Evolutionary conservation across 305 asterid genomes (phyloP).

Genomic region (Fraxinus platypoda): DNA sequence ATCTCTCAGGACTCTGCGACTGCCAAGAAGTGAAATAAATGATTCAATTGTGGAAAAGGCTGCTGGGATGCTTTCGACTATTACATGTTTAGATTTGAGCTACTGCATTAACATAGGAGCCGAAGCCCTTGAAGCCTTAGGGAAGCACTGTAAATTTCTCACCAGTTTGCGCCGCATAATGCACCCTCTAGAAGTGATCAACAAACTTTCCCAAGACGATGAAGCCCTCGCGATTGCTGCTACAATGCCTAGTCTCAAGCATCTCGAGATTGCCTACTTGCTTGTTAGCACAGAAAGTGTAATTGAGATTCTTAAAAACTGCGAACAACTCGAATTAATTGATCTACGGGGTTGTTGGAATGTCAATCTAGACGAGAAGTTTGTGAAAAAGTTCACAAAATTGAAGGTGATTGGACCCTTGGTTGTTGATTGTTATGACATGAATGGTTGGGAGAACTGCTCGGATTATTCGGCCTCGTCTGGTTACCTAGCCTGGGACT

Average conservation of each 20-base stretch:
- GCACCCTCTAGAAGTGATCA: constrained; percentile 71
- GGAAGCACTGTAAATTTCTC: constrained; percentile 61
- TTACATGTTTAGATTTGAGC: constrained; percentile 78
- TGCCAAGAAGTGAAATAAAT: constrained; percentile 61
- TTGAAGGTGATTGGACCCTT: constrained; percentile 68
- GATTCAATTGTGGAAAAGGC: constrained; percentile 44
- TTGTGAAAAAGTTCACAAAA: constrained; percentile 42
- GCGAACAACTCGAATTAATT: constrained; percentile 59
- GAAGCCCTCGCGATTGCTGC: constrained; percentile 75
- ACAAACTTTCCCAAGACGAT: constrained; percentile 63
- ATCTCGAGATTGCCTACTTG: constrained; percentile 80
- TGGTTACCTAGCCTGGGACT: constrained; percentile 67
- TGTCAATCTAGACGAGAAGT: constrained; percentile 59
- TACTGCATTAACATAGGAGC: constrained; percentile 75
- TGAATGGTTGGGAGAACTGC: constrained; percentile 57
- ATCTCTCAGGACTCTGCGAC: constrained; percentile 47
- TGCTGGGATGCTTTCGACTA: constrained; percentile 37
- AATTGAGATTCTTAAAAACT: constrained; percentile 53
- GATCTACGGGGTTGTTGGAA: constrained; percentile 85
- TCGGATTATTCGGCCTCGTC: constrained; percentile 71
- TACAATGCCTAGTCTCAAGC: constrained; percentile 74
- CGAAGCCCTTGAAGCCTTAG: constrained; percentile 56
- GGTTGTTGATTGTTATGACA: constrained; percentile 54
- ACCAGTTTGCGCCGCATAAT: constrained; percentile 59
- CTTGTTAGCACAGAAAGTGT: constrained; percentile 53